phyloP scores from a whole-genome alignment of 2,329 filamentous ascomycete genomes.

The Verticillium alfalfae region DNA sequence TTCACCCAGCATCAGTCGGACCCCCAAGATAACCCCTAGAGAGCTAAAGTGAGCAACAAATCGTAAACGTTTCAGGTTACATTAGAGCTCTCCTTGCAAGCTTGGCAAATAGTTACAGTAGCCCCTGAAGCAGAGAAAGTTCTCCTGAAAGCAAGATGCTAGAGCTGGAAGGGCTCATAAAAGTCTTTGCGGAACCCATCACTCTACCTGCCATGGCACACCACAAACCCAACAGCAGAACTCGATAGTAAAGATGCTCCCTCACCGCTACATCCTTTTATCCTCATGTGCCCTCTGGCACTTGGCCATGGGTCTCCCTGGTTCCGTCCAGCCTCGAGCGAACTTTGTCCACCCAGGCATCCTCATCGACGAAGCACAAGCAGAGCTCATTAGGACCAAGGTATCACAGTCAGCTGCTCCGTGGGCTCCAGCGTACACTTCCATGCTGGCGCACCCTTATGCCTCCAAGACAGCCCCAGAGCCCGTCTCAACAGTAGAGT shows the following conservation, averaged over 20 bases:
- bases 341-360: background rate
- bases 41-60: too few species aligned
- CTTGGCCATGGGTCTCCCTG: background rate
- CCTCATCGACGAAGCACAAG: background rate
- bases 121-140: too few species aligned
- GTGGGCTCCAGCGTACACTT: background rate
- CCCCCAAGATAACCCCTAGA: too few species aligned
- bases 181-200: too few species aligned
- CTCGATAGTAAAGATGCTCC: background rate
- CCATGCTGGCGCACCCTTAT: background rate
- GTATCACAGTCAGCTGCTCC: background rate
- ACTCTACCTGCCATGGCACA: background rate
- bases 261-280: background rate
- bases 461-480: background rate
- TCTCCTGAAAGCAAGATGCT: too few species aligned
- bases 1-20: too few species aligned
- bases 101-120: too few species aligned
- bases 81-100: too few species aligned
- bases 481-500: slow-evolving; percentile 13
- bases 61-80: too few species aligned
- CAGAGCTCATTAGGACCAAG: background rate
- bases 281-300: background rate
- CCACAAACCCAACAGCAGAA: background rate
- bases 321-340: background rate
- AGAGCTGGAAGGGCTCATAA: too few species aligned